A percentile compares a stretch with the other conserved stretches of the same genome.
phyloP scores from a whole-genome alignment of 2,329 filamentous ascomycete genomes.

The Fusarium bulbicola region DNA sequence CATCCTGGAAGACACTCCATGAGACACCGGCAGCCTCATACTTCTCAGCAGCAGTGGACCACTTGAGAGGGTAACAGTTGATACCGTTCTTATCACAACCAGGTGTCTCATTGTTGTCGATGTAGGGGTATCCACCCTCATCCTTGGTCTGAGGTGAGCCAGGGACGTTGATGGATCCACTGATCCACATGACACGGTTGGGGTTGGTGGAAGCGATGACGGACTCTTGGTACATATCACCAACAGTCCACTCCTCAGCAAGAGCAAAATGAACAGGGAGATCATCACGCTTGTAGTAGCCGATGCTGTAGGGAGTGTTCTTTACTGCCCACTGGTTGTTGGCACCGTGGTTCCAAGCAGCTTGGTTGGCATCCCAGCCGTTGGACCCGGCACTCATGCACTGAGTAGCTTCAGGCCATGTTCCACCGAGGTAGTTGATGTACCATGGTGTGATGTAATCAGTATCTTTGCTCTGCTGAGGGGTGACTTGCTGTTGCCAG shows the following conservation, averaged over 20 bases:
- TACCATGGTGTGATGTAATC: conserved; percentile 53
- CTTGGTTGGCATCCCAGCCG: conserved; percentile 61
- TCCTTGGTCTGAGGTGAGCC: conserved; percentile 43
- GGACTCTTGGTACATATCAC: conserved; percentile 65
- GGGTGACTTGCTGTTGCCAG: conserved; percentile 1
- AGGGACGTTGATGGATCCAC: conserved; percentile 61
- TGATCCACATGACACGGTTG: conserved; percentile 61
- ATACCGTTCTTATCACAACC: not conserved
- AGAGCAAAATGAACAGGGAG: conserved; percentile 1
- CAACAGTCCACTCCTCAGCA: conserved; percentile 11
- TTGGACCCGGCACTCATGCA: conserved; percentile 63
- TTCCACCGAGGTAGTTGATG: conserved; percentile 62
- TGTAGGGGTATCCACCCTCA: conserved; percentile 25
- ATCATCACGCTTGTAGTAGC: not conserved
- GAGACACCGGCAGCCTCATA: conserved; percentile 14
- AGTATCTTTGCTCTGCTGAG: not conserved
- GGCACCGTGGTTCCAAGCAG: conserved; percentile 58
- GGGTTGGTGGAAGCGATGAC: conserved; percentile 62
- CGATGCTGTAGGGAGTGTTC: conserved; percentile 8
- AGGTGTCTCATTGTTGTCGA: conserved; percentile 13
- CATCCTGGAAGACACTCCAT: conserved; percentile 13
- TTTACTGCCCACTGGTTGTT: conserved; percentile 64
- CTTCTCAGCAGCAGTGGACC: conserved; percentile 11
- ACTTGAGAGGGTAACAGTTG: conserved; percentile 12
- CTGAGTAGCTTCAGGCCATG: conserved; percentile 60